Conservation (phyloP, 495 filamentous ascomycete species). For the Aspergillus indologenus region DNA sequence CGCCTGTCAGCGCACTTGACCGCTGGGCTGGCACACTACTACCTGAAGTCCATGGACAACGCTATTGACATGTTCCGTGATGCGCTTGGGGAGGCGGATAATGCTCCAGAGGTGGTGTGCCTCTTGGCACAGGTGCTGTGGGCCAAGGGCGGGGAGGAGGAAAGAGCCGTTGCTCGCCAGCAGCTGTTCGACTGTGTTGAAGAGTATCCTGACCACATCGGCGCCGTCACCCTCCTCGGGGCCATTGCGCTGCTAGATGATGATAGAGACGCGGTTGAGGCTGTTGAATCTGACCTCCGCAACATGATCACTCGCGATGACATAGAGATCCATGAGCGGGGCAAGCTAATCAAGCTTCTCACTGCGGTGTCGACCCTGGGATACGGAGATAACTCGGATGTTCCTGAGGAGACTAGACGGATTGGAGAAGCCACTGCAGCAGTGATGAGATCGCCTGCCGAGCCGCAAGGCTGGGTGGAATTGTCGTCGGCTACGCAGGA, state of each 20-base stretch:
- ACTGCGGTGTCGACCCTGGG: conserved; percentile 52
- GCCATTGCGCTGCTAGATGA: conserved; percentile 76
- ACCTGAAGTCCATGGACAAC: conserved; percentile 55
- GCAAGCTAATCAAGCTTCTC: conserved; percentile 55
- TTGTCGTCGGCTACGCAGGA: conserved; percentile 57
- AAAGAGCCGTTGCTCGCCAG: conserved; percentile 70
- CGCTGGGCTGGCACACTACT: conserved; percentile 77
- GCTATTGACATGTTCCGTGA: conserved; percentile 77
- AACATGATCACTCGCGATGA: conserved; percentile 61
- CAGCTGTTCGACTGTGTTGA: conserved; percentile 78
- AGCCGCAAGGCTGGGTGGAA: conserved; percentile 74
- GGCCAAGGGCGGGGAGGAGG: conserved; percentile 77
- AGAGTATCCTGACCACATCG: conserved; percentile 66
- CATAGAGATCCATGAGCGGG: conserved; percentile 43
- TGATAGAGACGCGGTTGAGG: conserved; percentile 73
- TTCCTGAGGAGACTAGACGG: conserved; percentile 36
- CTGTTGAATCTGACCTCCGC: conserved; percentile 75
- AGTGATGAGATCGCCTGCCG: conserved; percentile 72
- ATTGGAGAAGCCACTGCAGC: conserved; percentile 61
- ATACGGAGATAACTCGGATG: conserved; percentile 29
- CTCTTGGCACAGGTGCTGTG: conserved; percentile 87
- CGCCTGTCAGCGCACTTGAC: conserved; percentile 84
- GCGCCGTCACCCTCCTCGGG: conserved; percentile 73
- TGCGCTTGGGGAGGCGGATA: conserved; percentile 73
- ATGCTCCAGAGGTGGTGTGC: conserved; percentile 81